Evolutionary conservation across 768 basidiomycete species (phyloP), one percentile per base, ranked within the genome.

Genomic region (Exsudoporus frostii): DNA sequence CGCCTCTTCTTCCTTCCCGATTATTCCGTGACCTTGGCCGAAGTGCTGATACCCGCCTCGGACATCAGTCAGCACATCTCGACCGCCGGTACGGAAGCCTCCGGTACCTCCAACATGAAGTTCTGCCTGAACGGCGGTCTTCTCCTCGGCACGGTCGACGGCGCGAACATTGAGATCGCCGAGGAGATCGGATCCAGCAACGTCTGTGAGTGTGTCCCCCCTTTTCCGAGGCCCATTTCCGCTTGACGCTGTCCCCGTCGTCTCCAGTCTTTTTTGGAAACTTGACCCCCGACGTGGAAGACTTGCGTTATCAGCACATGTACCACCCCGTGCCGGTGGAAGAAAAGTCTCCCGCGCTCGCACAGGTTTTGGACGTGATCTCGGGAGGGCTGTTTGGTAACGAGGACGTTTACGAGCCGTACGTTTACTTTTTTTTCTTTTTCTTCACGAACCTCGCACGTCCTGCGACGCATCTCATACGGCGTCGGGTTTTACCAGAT

Each of bases 51-150:
- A 54, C 90, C 89, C n/a, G 90, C 96, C 13, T 88, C 89, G 27
- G 94, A 98, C 69, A 89, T 98, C 74, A 88, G 85, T 56, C 92
- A 97, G 66, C 96, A 98, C 71, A 98, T 99, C 71, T 94, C 91
- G 22, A 98, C 96, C 14, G 97, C 96, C 4, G 96, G 96, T 34
- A 98, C 96, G 2, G 94, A 98, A 67, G 87, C 88, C 11, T 84
- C 83, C 2, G 87, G 85, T 32, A 88, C 87, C 37, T 88, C 85
- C 7, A 91, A 90, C 73, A 89, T 90, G 87, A 90, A 89, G 71
- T 92, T 98, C 72, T 90, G 89, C 62, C 67, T 96, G 47, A 94
- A 93, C 62, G 96, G 96, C 34, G 94, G 92, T 20, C 74, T 98
- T 44, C 75, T 98, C 14, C 71, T 95, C 43, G 93, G 92, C 42